Evolutionary conservation across 768 basidiomycete species (phyloP).

Genomic region (Chalciporus piperatus): DNA sequence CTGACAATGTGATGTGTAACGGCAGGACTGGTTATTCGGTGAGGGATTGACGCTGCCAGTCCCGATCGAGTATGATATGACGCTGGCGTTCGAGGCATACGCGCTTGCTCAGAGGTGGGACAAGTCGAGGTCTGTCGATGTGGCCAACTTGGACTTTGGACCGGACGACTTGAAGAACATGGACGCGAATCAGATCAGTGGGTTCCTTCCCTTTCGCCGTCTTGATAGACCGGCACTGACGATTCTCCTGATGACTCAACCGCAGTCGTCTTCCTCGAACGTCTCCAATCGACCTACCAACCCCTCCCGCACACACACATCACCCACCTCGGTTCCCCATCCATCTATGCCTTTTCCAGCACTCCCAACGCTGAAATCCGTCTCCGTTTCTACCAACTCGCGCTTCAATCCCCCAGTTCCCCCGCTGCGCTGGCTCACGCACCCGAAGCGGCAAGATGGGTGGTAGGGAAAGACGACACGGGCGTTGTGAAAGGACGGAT

Average conservation of each 20-base stretch:
- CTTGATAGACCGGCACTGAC: background rate
- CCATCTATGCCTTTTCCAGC: conserved; percentile 41
- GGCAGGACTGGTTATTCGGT: conserved; percentile 78
- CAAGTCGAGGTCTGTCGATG: conserved; percentile 48
- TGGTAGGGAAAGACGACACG: conserved; percentile 54
- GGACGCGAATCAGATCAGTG: conserved; percentile 76
- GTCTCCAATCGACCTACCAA: conserved; percentile 46
- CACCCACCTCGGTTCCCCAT: conserved; percentile 48
- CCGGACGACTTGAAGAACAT: conserved; percentile 59
- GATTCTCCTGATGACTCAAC: background rate
- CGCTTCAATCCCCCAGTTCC: conserved; percentile 49
- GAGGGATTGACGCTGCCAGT: conserved; percentile 73
- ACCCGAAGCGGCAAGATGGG: conserved; percentile 59
- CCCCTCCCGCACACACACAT: conserved; percentile 62
- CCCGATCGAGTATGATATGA: conserved; percentile 69
- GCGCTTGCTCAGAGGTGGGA: conserved; percentile 76
- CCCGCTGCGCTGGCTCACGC: conserved; percentile 52
- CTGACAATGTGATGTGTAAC: background rate
- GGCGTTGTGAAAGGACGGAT: conserved; percentile 72
- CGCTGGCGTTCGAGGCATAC: conserved; percentile 68
- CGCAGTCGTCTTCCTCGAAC: conserved; percentile 81
- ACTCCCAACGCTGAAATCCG: conserved; percentile 77
- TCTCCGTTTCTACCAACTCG: conserved; percentile 73
- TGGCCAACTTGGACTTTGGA: conserved; percentile 52
- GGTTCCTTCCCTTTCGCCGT: conserved; percentile 13